Percentiles rank a stretch among this genome's conserved stretches.
Evolutionary conservation across 148 eudicot species (phyloP).

Genomic region (Chenopodium suecicum): DNA sequence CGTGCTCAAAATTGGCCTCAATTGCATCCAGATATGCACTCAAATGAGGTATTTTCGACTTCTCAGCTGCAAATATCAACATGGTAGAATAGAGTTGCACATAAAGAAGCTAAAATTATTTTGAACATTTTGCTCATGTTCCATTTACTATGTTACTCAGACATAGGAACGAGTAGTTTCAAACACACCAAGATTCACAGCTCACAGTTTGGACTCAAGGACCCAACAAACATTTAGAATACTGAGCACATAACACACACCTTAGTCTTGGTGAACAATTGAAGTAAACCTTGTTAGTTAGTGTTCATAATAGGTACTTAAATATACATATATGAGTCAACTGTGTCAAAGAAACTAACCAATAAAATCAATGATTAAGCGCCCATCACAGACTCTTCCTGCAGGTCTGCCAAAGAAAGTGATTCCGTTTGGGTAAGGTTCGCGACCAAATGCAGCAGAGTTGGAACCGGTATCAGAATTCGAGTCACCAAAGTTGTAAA

Average conservation of each 20-base stretch:
- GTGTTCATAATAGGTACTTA: no score
- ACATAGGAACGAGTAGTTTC: no score
- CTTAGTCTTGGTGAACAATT: no score
- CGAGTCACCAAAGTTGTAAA: conserved; percentile 78
- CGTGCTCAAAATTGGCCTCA: conserved; percentile 64
- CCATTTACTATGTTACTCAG: no score
- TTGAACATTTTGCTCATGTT: no score
- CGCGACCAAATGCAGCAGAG: conserved; percentile 64
- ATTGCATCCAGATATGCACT: conserved; percentile 67
- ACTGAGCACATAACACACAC: no score
- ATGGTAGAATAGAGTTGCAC: background rate
- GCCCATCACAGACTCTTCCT: conserved; percentile 58
- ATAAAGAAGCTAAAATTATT: no score
- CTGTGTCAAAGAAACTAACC: conserved; percentile 30
- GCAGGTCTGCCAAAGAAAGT: conserved; percentile 52
- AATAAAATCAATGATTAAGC: conserved; percentile 60
- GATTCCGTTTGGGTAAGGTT: conserved; percentile 47
- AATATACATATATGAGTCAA: no score
- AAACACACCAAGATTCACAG: no score
- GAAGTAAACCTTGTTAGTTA: no score
- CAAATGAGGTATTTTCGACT: conserved; percentile 50
- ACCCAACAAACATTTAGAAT: no score
- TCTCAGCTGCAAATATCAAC: conserved; percentile 42
- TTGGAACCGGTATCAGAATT: conserved; percentile 70
- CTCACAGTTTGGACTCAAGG: no score